Conservation (phyloP, 2,329 filamentous ascomycete genomes). For the Aulographum hederae region DNA sequence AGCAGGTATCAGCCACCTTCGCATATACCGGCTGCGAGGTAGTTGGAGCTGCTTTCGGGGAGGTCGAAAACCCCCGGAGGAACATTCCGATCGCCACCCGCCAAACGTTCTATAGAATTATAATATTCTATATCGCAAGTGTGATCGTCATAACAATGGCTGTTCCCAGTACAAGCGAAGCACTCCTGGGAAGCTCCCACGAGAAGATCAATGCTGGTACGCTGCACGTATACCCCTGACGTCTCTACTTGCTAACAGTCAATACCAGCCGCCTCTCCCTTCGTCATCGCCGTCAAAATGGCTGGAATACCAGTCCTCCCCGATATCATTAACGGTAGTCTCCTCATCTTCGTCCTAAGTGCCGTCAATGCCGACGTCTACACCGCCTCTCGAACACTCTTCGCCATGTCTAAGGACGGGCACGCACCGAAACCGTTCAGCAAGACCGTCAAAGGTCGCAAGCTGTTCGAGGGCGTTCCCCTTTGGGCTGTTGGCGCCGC, state of each 20-base stretch:
- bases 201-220: neutral
- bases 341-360: no score
- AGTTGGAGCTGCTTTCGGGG: slow-evolving; percentile 4
- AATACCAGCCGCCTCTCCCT: slow-evolving; percentile 4
- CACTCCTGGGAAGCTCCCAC: slow-evolving; percentile 1
- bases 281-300: slow-evolving; percentile 4
- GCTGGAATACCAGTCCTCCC: slow-evolving; percentile 4
- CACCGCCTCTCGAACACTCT: slow-evolving; percentile 22
- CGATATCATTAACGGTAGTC: no score
- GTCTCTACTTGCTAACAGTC: no score
- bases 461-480: neutral
- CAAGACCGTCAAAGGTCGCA: slow-evolving; percentile 13
- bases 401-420: slow-evolving; percentile 20
- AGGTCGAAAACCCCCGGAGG: slow-evolving; percentile 5
- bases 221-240: no score
- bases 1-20: slow-evolving; percentile 22
- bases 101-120: slow-evolving; percentile 5
- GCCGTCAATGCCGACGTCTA: slow-evolving; percentile 14
- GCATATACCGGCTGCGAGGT: slow-evolving; percentile 16
- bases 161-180: slow-evolving; percentile 5
- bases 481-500: no score
- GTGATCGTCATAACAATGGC: slow-evolving; percentile 4
- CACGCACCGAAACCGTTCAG: slow-evolving; percentile 21
- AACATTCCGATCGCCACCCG: slow-evolving; percentile 4
- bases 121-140: slow-evolving; percentile 5